phyloP scores from a whole-genome alignment of 495 filamentous ascomycete genomes.

The Venustampulla echinocandica region DNA sequence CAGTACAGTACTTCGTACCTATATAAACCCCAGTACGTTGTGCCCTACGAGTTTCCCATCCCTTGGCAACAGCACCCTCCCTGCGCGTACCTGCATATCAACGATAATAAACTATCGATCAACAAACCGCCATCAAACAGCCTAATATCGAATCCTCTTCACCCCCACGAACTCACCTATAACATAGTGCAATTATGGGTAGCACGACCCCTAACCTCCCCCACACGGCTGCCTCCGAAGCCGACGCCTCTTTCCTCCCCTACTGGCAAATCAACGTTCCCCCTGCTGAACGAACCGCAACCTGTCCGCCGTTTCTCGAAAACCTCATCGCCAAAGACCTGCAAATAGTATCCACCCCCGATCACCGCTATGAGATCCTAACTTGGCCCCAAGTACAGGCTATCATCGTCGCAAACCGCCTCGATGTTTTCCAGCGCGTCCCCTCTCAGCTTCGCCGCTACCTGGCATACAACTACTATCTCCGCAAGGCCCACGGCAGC shows the following conservation, averaged over 20 bases:
- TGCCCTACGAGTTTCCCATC: too few species aligned
- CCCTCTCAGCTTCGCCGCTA: slow-evolving; percentile 70
- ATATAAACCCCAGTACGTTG: too few species aligned
- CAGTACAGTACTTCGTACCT: too few species aligned
- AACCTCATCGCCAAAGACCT: slow-evolving; percentile 47
- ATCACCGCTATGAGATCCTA: slow-evolving; percentile 27
- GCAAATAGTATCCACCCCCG: slow-evolving; percentile 55
- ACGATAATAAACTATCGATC: too few species aligned
- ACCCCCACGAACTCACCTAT: too few species aligned
- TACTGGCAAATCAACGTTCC: slow-evolving; percentile 82
- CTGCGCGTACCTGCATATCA: too few species aligned
- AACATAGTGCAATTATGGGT: too few species aligned
- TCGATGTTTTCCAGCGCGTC: slow-evolving; percentile 64
- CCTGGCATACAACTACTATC: slow-evolving; percentile 50
- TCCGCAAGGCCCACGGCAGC: slow-evolving; percentile 57
- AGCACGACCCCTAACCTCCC: too few species aligned
- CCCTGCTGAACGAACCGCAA: slow-evolving; percentile 42
- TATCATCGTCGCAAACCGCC: slow-evolving; percentile 53
- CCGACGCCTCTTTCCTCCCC: slow-evolving; percentile 31
- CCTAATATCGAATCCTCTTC: too few species aligned
- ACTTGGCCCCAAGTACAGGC: slow-evolving; percentile 38
- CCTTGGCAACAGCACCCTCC: too few species aligned
- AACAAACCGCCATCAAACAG: too few species aligned
- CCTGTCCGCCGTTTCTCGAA: slow-evolving; percentile 62
- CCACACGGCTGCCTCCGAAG: too few species aligned